Evolutionary conservation across 176 grass and related monocot genomes (phyloP).

Genomic region (Zoysia pacifica): DNA sequence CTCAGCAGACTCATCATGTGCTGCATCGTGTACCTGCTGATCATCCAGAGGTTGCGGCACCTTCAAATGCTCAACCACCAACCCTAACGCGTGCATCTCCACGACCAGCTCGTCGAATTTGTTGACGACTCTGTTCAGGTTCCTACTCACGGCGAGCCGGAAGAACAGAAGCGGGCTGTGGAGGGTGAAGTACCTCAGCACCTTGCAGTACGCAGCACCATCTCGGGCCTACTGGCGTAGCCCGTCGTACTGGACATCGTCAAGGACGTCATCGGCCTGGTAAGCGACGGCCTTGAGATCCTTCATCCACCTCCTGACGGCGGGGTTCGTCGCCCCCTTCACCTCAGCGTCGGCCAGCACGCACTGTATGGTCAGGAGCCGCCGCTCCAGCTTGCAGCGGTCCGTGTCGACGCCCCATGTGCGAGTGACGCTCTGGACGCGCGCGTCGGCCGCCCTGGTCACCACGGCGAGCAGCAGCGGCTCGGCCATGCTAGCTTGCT

Average conservation of each 20-base stretch:
- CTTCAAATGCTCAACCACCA: neutral
- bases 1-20: neutral
- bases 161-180: too few species aligned
- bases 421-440: neutral
- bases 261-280: conserved; percentile 52
- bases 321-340: neutral
- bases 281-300: conserved; percentile 30
- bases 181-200: too few species aligned
- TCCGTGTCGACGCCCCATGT: conserved; percentile 20
- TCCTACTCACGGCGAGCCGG: too few species aligned
- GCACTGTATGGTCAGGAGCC: neutral
- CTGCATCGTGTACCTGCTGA: neutral
- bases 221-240: conserved; percentile 16
- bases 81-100: neutral
- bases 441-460: neutral
- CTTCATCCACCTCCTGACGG: conserved; percentile 8
- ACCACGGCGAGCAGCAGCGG: too few species aligned
- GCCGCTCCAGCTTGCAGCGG: neutral
- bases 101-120: neutral
- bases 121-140: too few species aligned
- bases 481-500: too few species aligned
- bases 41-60: neutral
- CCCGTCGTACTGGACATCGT: conserved; percentile 39
- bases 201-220: too few species aligned
- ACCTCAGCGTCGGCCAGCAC: conserved; percentile 2